Conservation (phyloP, 73 alveolate genomes). For the Paraurostyla sp. region DNA sequence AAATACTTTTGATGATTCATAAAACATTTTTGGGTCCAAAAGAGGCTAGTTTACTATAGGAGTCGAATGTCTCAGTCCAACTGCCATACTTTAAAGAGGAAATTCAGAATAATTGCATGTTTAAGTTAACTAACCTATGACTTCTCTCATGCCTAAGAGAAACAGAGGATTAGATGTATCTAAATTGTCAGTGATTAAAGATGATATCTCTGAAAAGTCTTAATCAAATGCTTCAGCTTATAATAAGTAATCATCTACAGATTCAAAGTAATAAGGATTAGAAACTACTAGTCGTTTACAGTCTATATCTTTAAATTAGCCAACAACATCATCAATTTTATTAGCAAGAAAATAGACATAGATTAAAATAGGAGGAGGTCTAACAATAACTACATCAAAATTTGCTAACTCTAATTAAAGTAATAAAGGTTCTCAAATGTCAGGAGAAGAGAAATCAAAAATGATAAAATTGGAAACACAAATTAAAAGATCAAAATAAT, state of each 20-base stretch:
- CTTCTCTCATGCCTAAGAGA: conserved; percentile 14
- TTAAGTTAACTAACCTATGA: conserved; percentile 21
- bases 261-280: too few relatives aligned
- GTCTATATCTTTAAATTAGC: too few relatives aligned
- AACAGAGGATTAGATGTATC: not conserved
- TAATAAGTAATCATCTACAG: too few relatives aligned
- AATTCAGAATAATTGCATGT: not conserved
- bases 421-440: too few relatives aligned
- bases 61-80: not conserved
- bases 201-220: not conserved
- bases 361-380: too few relatives aligned
- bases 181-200: conserved; percentile 6
- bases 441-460: conserved; percentile 8
- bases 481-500: not conserved
- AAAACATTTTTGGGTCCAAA: not conserved
- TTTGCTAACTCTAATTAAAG: too few relatives aligned
- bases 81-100: not conserved
- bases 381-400: too few relatives aligned
- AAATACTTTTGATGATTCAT: not conserved
- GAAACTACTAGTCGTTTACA: too few relatives aligned
- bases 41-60: not conserved
- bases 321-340: too few relatives aligned
- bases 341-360: too few relatives aligned
- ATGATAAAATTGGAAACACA: not conserved
- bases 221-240: not conserved